phyloP scores from a whole-genome alignment of 108 stramenopile genomes.

The Cyclotella cryptica region DNA sequence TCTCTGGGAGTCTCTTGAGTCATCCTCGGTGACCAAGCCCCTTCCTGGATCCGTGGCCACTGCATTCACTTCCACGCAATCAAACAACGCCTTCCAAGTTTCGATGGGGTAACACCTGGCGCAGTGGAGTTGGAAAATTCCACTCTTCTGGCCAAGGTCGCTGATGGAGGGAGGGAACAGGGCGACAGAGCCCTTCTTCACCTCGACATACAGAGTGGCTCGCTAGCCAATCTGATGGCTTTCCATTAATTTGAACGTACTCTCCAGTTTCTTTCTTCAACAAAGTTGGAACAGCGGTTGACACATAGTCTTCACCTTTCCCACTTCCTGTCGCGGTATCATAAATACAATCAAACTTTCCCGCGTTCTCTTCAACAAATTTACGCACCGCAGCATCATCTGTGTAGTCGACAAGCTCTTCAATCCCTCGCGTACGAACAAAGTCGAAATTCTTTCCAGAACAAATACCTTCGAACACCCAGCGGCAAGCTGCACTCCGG shows the following conservation, averaged over 20 bases:
- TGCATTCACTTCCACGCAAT: too few species aligned
- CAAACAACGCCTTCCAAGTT: too few species aligned
- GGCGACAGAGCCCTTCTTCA: too few species aligned
- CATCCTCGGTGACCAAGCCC: too few species aligned
- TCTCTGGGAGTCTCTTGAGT: too few species aligned
- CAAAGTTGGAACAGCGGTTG: conserved; percentile 20
- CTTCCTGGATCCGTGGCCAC: too few species aligned
- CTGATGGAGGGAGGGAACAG: too few species aligned
- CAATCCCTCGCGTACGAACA: conserved; percentile 25
- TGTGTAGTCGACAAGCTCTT: conserved; percentile 50
- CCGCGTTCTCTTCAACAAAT: conserved; percentile 40
- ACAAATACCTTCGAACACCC: conserved; percentile 60
- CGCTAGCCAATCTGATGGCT: conserved; percentile 11
- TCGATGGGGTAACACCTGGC: too few species aligned
- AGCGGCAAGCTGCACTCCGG: conserved; percentile 54
- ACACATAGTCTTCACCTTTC: conserved; percentile 52
- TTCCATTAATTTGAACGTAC: conserved; percentile 47
- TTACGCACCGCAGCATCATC: conserved; percentile 31
- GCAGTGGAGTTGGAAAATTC: too few species aligned
- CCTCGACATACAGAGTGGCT: too few species aligned
- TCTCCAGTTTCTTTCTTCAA: conserved; percentile 36
- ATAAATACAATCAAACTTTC: conserved; percentile 56
- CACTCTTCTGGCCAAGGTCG: too few species aligned
- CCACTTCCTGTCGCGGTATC: conserved; percentile 57
- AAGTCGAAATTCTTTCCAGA: conserved; percentile 56